These are phyloP conservation scores for Royoungia palumana DNA, from an alignment of 768 basidiomycete genomes.

Conservation along the genomic window DNA sequence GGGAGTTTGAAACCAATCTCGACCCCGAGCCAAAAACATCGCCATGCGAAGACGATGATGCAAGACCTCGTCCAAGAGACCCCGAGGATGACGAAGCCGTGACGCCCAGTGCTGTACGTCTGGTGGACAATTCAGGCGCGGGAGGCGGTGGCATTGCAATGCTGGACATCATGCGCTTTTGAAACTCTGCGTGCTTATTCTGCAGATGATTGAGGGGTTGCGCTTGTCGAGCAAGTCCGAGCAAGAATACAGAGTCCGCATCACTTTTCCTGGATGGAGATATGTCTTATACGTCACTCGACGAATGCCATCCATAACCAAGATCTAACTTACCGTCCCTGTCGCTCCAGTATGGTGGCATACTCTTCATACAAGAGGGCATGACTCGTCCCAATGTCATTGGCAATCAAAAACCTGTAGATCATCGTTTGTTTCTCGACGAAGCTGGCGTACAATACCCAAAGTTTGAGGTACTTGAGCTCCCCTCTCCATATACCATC, in stretches of 20 bases:
- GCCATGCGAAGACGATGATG: slow-evolving; percentile 17
- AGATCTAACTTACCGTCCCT: slow-evolving; percentile 62
- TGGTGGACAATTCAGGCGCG: slow-evolving; percentile 33
- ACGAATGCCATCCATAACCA: slow-evolving; percentile 31
- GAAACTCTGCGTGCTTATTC: slow-evolving; percentile 78
- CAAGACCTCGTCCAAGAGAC: slow-evolving; percentile 13
- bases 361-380: slow-evolving; percentile 91
- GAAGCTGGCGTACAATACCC: slow-evolving; percentile 90
- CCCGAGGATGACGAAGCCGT: slow-evolving; percentile 37
- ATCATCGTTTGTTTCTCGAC: slow-evolving; percentile 88
- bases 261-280: slow-evolving; percentile 62
- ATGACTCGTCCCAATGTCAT: slow-evolving; percentile 82
- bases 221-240: slow-evolving; percentile 85
- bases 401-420: slow-evolving; percentile 84
- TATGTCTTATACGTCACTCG: not conserved
- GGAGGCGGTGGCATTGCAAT: slow-evolving; percentile 37
- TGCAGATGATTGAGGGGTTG: slow-evolving; percentile 78
- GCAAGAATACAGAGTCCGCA: slow-evolving; percentile 84
- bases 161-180: slow-evolving; percentile 80
- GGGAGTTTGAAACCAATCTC: slow-evolving; percentile 47
- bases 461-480: slow-evolving; percentile 85
- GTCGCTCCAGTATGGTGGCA: slow-evolving; percentile 78
- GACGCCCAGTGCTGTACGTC: slow-evolving; percentile 46
- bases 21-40: slow-evolving; percentile 33
- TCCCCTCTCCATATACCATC: slow-evolving; percentile 75